These are phyloP conservation scores for Zancudomyces culisetae DNA, from an alignment of 371 early-diverging fungal genomes.

Conservation along the genomic window DNA sequence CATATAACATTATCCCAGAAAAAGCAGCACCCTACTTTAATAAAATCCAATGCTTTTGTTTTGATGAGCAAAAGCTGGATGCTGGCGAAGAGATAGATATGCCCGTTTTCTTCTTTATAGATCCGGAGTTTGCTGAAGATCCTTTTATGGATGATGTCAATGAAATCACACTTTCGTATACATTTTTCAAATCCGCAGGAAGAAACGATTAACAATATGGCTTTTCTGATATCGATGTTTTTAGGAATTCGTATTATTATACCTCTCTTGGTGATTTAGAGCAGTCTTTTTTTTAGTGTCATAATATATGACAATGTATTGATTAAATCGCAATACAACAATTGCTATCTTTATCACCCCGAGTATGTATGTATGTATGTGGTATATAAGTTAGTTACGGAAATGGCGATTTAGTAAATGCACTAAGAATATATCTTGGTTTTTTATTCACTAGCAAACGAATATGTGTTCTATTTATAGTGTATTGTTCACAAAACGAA, in stretches of 20 bases:
- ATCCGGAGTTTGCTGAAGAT: slow-evolving; percentile 90
- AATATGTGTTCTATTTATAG: too few relatives aligned
- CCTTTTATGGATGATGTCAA: slow-evolving; percentile 87
- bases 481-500: too few relatives aligned
- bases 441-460: too few relatives aligned
- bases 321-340: too few relatives aligned
- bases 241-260: slow-evolving; percentile 7
- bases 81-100: slow-evolving; percentile 93
- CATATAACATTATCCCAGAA: slow-evolving; percentile 87
- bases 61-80: slow-evolving; percentile 87
- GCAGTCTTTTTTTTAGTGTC: not conserved
- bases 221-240: too few relatives aligned
- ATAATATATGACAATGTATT: not conserved
- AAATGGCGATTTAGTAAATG: too few relatives aligned
- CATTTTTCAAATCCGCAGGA: slow-evolving; percentile 62
- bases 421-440: too few relatives aligned
- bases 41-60: slow-evolving; percentile 98
- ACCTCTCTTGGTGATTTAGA: not conserved
- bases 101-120: slow-evolving; percentile 98
- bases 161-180: slow-evolving; percentile 83
- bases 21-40: slow-evolving; percentile 87
- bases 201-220: slow-evolving; percentile 4
- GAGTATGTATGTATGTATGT: too few relatives aligned
- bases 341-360: too few relatives aligned
- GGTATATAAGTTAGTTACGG: too few relatives aligned